phyloP scores from a whole-genome alignment of 2,329 filamentous ascomycete species.

The Paraphoma sp. region DNA sequence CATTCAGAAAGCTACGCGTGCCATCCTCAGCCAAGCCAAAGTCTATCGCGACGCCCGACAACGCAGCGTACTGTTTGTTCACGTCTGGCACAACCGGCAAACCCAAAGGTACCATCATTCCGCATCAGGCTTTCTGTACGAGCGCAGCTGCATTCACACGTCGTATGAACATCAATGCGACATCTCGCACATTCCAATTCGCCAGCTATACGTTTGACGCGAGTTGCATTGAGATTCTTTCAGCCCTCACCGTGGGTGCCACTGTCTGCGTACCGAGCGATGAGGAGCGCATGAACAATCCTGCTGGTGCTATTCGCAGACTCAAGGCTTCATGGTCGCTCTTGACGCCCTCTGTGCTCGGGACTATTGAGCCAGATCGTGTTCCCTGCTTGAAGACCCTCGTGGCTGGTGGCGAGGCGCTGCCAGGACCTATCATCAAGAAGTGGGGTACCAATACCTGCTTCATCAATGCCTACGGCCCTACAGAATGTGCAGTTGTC shows the following conservation, averaged over 20 bases:
- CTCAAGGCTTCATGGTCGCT: slow-evolving; percentile 38
- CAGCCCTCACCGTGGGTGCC: slow-evolving; percentile 58
- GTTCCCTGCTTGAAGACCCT: slow-evolving; percentile 52
- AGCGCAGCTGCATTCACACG: slow-evolving; percentile 37
- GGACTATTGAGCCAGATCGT: slow-evolving; percentile 51
- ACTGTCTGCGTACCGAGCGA: slow-evolving; percentile 63
- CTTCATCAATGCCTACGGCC: slow-evolving; percentile 52
- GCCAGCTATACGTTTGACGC: slow-evolving; percentile 63
- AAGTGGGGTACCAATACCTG: slow-evolving; percentile 52
- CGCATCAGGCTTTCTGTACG: slow-evolving; percentile 66
- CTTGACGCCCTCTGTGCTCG: slow-evolving; percentile 40
- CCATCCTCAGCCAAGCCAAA: slow-evolving; percentile 47
- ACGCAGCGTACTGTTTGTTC: slow-evolving; percentile 68
- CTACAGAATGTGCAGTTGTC: slow-evolving; percentile 41
- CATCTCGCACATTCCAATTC: slow-evolving; percentile 63
- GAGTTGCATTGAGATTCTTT: slow-evolving; percentile 62
- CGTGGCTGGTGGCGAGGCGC: slow-evolving; percentile 52
- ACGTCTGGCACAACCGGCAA: slow-evolving; percentile 52
- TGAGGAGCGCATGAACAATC: slow-evolving; percentile 60
- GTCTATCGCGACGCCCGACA: slow-evolving; percentile 47
- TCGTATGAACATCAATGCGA: slow-evolving; percentile 53
- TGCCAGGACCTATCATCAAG: slow-evolving; percentile 49
- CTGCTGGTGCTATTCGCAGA: slow-evolving; percentile 51
- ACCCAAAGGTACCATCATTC: slow-evolving; percentile 68
- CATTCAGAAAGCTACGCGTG: slow-evolving; percentile 45